Base-by-base conservation (phyloP, 2,329 filamentous ascomycete species). In the Zopfia rhizophila region DNA sequence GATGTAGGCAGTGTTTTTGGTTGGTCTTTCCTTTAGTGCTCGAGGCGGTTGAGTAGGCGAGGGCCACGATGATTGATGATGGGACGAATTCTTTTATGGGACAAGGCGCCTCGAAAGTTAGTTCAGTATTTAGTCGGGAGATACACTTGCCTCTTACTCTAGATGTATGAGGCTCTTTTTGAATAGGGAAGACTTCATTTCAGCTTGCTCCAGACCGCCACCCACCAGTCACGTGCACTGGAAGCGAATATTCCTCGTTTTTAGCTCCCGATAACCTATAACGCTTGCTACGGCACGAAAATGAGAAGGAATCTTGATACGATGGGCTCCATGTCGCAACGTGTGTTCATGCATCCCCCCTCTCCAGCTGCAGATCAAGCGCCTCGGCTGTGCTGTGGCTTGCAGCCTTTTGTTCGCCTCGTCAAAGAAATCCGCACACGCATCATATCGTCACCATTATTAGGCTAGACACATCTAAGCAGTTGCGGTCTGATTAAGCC, bases 31-130 rank as follows among this genome's bases (percentile, higher is more conserved):
- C 6, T 39, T 48, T 14, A 22, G n/a, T 21, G 19, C 25, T 40
- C 23, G 23, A 10, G 36, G 29, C n/a, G 29, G 14, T 23, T n/a
- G 39, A 19, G 11, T 16, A 35, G 30, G 17, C 24, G 31, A 21
- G 21, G 30, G 40, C 27, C 28, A 38, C 51, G 31, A 59, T 40
- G 56, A 59, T 19, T 61, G 55, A 59, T 51, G 55, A 59, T 28
- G 53, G 55, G 33, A 61, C 46, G 58, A 61, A 50, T 16, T 50
- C 27, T 48, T 39, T 38, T 12, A 13, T 42, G 28, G 37, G 24
- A 29, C 44, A 24, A 27, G 28, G 18, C 37, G 31, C 19, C 19
- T 24, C 28, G 25, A 23, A 38, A 45, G 33, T 45, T 41, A 44
- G 13, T 29, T 23, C 33, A 48, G 37, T 52, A 54, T 55, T 51